These are phyloP conservation scores for Arachis monticola DNA, from an alignment of 331 rosid genomes.

Conservation along the genomic window DNA sequence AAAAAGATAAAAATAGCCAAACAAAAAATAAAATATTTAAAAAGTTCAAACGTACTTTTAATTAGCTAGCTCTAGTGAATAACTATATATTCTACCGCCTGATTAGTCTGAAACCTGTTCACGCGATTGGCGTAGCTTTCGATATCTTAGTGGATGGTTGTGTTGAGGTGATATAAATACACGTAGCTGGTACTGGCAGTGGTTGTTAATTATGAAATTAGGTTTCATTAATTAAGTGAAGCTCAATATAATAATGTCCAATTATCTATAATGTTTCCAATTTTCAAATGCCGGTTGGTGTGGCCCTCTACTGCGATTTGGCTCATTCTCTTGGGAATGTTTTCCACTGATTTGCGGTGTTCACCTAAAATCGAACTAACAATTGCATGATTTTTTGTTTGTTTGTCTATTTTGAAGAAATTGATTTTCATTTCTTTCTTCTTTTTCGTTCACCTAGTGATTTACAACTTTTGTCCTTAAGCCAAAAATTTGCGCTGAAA, in stretches of 20 bases:
- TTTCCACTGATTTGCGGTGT: conserved; percentile 33
- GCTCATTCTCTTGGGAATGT: conserved; percentile 3
- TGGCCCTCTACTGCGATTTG: conserved; percentile 13
- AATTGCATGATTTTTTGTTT: conserved; percentile 17
- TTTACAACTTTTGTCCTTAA: conserved; percentile 21
- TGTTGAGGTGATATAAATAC: neutral
- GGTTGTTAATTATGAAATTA: neutral
- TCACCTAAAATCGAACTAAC: conserved; percentile 45
- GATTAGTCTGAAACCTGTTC: neutral
- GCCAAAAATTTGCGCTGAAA: conserved; percentile 30
- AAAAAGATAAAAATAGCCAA: no score
- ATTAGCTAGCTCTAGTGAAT: no score
- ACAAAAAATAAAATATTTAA: no score
- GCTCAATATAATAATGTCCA: neutral
- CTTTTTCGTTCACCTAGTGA: neutral
- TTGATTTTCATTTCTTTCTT: neutral
- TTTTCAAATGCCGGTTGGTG: conserved; percentile 24
- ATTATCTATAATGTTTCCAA: neutral
- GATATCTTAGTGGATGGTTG: neutral
- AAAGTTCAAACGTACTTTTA: no score
- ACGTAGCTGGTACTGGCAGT: neutral
- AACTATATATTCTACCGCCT: neutral
- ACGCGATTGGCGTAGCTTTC: neutral
- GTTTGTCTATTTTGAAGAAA: conserved; percentile 32
- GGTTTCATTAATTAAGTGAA: neutral